Evolutionary conservation across 2,329 filamentous ascomycete species (phyloP).

Genomic region (Cladophialophora psammophila): DNA sequence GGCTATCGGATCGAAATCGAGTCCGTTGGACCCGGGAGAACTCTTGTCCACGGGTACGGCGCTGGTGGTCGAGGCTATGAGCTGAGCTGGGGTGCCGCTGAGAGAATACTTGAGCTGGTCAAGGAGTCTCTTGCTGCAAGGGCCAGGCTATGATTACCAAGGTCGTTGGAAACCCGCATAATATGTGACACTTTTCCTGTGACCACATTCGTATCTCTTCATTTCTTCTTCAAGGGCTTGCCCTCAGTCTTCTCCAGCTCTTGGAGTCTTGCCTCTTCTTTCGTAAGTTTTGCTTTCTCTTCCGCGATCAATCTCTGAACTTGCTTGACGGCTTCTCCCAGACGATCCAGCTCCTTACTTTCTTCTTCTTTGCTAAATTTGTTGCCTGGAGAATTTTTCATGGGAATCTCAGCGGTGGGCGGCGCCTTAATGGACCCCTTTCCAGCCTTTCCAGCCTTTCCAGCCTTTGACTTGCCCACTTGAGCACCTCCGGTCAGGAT

Average conservation of each 20-base stretch:
- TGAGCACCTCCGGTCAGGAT: constrained; percentile 76
- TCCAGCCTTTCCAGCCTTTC: constrained; percentile 57
- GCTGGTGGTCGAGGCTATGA: constrained; percentile 69
- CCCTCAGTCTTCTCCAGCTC: constrained; percentile 55
- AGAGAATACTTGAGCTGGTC: constrained; percentile 36
- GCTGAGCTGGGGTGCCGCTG: constrained; percentile 66
- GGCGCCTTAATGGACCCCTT: constrained; percentile 61
- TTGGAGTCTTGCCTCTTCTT: constrained; percentile 68
- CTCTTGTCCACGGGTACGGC: constrained; percentile 65
- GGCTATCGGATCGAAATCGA: constrained; percentile 64
- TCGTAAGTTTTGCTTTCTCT: constrained; percentile 68
- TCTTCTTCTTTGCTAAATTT: constrained; percentile 78
- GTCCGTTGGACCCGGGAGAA: constrained; percentile 40
- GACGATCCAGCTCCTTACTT: constrained; percentile 69
- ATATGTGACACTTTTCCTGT: not conserved
- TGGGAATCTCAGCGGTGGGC: constrained; percentile 77
- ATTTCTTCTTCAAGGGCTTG: constrained; percentile 40
- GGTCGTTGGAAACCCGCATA: not conserved
- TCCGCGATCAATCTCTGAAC: constrained; percentile 68
- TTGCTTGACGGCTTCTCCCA: constrained; percentile 66
- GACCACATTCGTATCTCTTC: constrained; percentile 12
- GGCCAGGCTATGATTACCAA: constrained; percentile 13
- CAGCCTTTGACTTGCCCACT: constrained; percentile 56
- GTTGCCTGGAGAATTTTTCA: constrained; percentile 69
- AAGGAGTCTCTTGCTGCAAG: constrained; percentile 14